Conservation (phyloP, 1,284 basidiomycete species). For the Tilletia caries region DNA sequence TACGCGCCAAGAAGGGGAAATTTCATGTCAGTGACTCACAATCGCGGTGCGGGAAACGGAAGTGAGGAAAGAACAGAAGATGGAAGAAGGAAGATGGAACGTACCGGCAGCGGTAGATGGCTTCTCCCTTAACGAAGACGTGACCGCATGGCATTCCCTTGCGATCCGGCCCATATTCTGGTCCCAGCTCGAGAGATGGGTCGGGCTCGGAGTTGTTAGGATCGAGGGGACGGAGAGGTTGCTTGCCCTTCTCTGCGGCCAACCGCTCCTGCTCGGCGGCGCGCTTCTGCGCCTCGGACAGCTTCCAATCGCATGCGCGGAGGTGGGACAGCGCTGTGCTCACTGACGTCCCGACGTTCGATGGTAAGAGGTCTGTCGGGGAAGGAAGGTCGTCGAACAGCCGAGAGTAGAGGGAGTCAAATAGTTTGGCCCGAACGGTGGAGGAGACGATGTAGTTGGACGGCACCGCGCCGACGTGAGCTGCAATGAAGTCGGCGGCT, state of each 20-base stretch:
- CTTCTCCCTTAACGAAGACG: constrained; percentile 53
- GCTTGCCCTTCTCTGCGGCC: constrained; percentile 31
- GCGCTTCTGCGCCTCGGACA: constrained; percentile 38
- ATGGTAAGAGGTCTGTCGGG: not conserved
- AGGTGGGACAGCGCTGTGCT: constrained; percentile 30
- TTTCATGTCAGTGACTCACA: not conserved
- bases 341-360: constrained; percentile 6
- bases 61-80: constrained; percentile 3
- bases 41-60: not conserved
- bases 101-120: constrained; percentile 51
- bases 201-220: constrained; percentile 3
- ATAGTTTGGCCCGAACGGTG: not conserved
- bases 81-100: constrained; percentile 4
- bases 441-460: constrained; percentile 11
- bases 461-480: constrained; percentile 9
- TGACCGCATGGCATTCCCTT: constrained; percentile 52
- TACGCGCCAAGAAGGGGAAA: not conserved
- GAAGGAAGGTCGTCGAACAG: not conserved
- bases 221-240: constrained; percentile 27
- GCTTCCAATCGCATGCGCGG: constrained; percentile 31
- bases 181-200: constrained; percentile 17
- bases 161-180: constrained; percentile 46
- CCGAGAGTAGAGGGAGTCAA: constrained; percentile 5
- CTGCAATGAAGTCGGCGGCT: constrained; percentile 2
- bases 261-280: constrained; percentile 18